These are phyloP conservation scores for Aspergillus hiratsukae DNA, from an alignment of 2,329 filamentous ascomycete species.

Conservation along the genomic window DNA sequence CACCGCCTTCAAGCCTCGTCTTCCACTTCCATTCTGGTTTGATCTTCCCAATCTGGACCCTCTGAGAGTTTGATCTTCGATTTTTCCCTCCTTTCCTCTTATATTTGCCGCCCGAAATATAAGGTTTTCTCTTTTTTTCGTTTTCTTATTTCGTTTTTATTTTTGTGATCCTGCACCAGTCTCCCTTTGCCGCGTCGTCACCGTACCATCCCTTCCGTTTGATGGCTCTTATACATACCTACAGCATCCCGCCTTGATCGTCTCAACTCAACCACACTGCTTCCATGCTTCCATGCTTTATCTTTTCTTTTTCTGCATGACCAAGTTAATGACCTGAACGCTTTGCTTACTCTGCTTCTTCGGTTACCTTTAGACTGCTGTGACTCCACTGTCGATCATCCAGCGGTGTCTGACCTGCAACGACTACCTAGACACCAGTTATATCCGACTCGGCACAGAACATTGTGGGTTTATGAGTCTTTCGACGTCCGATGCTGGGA, in stretches of 20 bases:
- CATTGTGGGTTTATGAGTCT: background rate
- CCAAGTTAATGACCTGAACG: conserved; percentile 17
- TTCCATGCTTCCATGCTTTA: conserved; percentile 9
- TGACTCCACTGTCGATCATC: conserved; percentile 4
- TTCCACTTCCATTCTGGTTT: conserved; percentile 13
- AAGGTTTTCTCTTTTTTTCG: background rate
- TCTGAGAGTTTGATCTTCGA: background rate
- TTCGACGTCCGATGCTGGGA: conserved; percentile 18
- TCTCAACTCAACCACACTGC: background rate
- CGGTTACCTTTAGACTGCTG: conserved; percentile 13
- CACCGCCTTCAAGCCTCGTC: conserved; percentile 21
- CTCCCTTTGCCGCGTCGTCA: conserved; percentile 27
- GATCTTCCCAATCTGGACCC: background rate
- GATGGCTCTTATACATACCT: conserved; percentile 22
- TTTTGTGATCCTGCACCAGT: background rate
- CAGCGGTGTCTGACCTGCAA: too few relatives aligned
- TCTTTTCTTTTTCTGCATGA: conserved; percentile 7
- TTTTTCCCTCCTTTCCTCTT: conserved; percentile 1
- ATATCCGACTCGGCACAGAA: background rate
- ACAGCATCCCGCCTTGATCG: conserved; percentile 1
- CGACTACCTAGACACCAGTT: too few relatives aligned
- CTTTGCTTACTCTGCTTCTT: conserved; percentile 7
- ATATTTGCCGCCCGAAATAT: background rate
- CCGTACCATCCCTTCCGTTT: conserved; percentile 21
- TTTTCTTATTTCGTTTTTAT: background rate